Evolutionary conservation across 176 grass and related monocot species (phyloP).

Genomic region (Neostapfia colusana): DNA sequence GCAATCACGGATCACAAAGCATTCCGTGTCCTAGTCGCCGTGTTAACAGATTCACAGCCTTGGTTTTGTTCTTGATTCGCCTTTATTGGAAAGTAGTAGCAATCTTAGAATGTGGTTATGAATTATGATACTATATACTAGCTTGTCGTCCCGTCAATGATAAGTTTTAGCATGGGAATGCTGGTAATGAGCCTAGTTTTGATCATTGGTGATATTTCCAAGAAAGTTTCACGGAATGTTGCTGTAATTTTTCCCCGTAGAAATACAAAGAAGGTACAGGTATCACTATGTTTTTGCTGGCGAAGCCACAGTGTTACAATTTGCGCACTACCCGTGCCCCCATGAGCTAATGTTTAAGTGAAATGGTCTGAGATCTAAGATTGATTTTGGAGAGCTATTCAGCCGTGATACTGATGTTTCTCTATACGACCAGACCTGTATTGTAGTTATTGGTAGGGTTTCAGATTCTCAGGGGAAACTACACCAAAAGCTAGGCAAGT

Average conservation of each 20-base stretch:
- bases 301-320: not conserved
- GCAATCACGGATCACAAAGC: slow-evolving; percentile 59
- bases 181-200: slow-evolving; percentile 19
- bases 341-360: not conserved
- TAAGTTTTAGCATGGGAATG: slow-evolving; percentile 13
- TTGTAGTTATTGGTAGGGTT: too few species aligned
- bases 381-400: too few species aligned
- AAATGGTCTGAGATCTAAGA: not conserved
- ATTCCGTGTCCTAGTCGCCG: slow-evolving; percentile 43
- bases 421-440: too few species aligned
- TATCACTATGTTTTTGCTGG: slow-evolving; percentile 4
- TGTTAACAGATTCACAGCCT: not conserved
- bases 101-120: slow-evolving; percentile 34
- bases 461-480: too few species aligned
- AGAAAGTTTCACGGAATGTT: slow-evolving; percentile 27
- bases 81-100: slow-evolving; percentile 26
- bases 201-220: slow-evolving; percentile 36
- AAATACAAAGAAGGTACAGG: slow-evolving; percentile 35
- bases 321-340: not conserved
- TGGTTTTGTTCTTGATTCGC: slow-evolving; percentile 45
- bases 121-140: not conserved
- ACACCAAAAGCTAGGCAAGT: too few species aligned
- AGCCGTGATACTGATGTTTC: too few species aligned
- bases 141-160: slow-evolving; percentile 3
- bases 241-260: slow-evolving; percentile 16